These are phyloP conservation scores for Zalaria sp. DNA, from an alignment of 2,329 filamentous ascomycete species.

Conservation along the genomic window DNA sequence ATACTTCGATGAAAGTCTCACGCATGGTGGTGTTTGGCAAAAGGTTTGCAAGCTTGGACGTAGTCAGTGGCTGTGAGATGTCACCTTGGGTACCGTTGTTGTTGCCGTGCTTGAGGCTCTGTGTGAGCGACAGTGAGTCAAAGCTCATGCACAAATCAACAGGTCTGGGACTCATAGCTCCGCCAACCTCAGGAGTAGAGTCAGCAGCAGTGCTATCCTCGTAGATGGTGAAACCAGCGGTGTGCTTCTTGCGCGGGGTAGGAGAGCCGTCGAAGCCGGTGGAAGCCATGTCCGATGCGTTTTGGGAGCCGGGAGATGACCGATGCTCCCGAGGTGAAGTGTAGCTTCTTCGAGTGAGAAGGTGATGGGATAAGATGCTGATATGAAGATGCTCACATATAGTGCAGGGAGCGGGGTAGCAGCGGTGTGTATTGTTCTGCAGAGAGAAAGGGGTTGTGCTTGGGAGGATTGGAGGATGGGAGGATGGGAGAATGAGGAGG, in stretches of 20 bases:
- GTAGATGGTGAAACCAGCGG: constrained; percentile 11
- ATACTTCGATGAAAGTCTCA: constrained; percentile 2
- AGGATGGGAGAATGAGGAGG: background rate
- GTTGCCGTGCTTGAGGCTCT: background rate
- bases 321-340: background rate
- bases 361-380: no score
- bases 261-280: constrained; percentile 21
- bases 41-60: constrained; percentile 21
- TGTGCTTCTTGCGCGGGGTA: constrained; percentile 22
- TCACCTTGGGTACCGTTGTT: background rate
- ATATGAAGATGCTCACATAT: no score
- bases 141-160: background rate
- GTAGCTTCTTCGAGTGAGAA: no score
- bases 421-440: no score
- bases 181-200: background rate
- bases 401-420: no score
- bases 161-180: background rate
- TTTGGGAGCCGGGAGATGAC: constrained; percentile 1
- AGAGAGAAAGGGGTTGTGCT: no score
- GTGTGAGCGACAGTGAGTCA: background rate
- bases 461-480: background rate
- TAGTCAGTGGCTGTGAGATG: constrained; percentile 18
- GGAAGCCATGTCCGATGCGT: constrained; percentile 18
- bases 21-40: constrained; percentile 1
- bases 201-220: background rate